A percentile compares a stretch with the other conserved stretches of the same genome.
Evolutionary conservation across 805 yeast genomes (phyloP).

Genomic region (Jamesozyma spencerorum): DNA sequence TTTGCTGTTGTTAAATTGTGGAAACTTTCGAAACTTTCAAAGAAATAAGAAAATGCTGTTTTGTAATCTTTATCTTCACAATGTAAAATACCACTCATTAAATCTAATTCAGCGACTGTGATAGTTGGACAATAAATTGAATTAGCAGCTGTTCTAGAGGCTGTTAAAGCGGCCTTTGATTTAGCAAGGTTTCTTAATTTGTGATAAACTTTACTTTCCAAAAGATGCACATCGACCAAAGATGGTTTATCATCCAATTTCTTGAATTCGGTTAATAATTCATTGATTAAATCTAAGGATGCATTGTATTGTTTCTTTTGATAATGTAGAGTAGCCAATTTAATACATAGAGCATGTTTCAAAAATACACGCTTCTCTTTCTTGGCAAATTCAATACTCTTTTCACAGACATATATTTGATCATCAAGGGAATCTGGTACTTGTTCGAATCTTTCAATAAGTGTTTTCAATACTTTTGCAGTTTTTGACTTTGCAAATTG

Average conservation of each 20-base stretch:
- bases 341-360: constrained; percentile 79
- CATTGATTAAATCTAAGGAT: constrained; percentile 62
- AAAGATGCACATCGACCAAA: constrained; percentile 86
- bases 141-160: constrained; percentile 96
- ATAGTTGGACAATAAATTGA: constrained; percentile 91
- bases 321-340: constrained; percentile 68
- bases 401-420: constrained; percentile 65
- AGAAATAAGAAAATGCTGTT: constrained; percentile 91
- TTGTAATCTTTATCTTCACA: constrained; percentile 96
- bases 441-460: constrained; percentile 68
- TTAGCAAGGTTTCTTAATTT: constrained; percentile 86
- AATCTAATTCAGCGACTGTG: constrained; percentile 87
- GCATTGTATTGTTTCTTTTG: constrained; percentile 55
- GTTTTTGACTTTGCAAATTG: constrained; percentile 88
- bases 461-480: constrained; percentile 75
- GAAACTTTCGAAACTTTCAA: constrained; percentile 89
- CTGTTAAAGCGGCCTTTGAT: constrained; percentile 82
- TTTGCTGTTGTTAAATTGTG: constrained; percentile 37
- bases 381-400: constrained; percentile 81
- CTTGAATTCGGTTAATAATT: constrained; percentile 74
- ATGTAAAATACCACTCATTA: constrained; percentile 90
- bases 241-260: constrained; percentile 92
- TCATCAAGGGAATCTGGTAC: constrained; percentile 54
- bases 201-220: constrained; percentile 85
- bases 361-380: constrained; percentile 76